phyloP scores from a whole-genome alignment of 1,284 basidiomycete genomes.

The Phenoliferia sp. region DNA sequence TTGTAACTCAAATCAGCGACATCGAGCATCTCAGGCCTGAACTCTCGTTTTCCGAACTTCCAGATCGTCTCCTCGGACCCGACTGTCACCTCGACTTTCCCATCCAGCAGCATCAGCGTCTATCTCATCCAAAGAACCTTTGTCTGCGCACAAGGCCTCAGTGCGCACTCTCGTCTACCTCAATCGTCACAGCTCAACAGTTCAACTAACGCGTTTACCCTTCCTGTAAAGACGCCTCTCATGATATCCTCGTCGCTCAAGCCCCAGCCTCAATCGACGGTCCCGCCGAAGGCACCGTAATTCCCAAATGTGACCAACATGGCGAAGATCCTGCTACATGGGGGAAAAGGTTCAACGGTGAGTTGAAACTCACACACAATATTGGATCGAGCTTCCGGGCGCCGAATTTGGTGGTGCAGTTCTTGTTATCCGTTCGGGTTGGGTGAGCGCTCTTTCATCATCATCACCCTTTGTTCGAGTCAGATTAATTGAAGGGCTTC shows the following conservation, averaged over 20 bases:
- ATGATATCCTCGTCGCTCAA: constrained; percentile 11
- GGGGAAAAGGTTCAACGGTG: constrained; percentile 9
- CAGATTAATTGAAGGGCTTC: not conserved
- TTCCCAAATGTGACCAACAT: not conserved
- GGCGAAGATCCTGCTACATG: not conserved
- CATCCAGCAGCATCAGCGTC: constrained; percentile 1
- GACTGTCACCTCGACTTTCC: constrained; percentile 8
- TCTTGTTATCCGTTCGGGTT: constrained; percentile 16
- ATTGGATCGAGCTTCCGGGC: constrained; percentile 20
- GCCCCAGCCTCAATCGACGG: constrained; percentile 4
- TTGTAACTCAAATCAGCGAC: no score
- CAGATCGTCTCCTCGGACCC: constrained; percentile 22
- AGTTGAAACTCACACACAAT: not conserved
- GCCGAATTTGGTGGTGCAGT: constrained; percentile 23
- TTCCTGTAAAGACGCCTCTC: not conserved
- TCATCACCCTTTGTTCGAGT: not conserved
- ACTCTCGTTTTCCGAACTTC: not conserved
- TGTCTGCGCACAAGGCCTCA: constrained; percentile 21
- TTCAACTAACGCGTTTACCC: not conserved
- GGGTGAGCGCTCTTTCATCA: constrained; percentile 8
- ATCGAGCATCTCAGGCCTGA: not conserved
- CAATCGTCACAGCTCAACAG: not conserved
- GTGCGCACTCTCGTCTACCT: not conserved
- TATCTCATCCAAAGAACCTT: constrained; percentile 18
- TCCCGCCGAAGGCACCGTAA: not conserved